phyloP scores from a whole-genome alignment of 176 grass and related monocot species.

The Alopecurus myosuroides region DNA sequence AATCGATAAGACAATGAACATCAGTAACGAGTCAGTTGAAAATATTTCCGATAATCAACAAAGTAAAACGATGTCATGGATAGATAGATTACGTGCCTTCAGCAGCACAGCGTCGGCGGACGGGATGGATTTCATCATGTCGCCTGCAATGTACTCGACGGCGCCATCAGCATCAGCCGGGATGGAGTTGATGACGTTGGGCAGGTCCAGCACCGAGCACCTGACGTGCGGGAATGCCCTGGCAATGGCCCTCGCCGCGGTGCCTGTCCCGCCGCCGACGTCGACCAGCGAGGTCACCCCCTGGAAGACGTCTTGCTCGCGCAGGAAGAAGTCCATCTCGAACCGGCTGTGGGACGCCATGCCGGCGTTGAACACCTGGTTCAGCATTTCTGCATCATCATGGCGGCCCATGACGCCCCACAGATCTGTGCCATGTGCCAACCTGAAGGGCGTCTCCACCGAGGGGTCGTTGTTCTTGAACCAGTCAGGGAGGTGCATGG shows the following conservation, averaged over 20 bases:
- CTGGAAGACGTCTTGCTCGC: neutral
- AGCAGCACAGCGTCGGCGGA: slow-evolving; percentile 15
- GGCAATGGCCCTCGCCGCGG: neutral
- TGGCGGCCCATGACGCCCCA: neutral
- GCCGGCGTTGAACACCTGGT: slow-evolving; percentile 21
- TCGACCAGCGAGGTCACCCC: neutral
- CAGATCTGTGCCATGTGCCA: neutral
- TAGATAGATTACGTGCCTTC: slow-evolving; percentile 11
- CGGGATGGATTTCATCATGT: slow-evolving; percentile 41
- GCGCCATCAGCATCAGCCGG: neutral
- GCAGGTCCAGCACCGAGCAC: neutral
- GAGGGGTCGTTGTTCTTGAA: neutral
- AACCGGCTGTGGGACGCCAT: neutral
- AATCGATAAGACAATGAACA: neutral
- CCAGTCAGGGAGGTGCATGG: slow-evolving; percentile 21
- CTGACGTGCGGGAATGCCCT: neutral
- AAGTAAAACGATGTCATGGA: neutral
- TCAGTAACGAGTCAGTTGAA: neutral
- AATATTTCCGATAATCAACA: neutral
- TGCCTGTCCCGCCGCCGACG: neutral
- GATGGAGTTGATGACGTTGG: neutral
- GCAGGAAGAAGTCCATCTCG: neutral
- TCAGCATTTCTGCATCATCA: neutral
- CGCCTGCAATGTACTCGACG: slow-evolving; percentile 29
- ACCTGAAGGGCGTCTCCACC: neutral